Percentiles rank a stretch among this genome's conserved stretches.
phyloP scores from a whole-genome alignment of 192 early-diverging fungal species.

The Funneliformis geosporum region DNA sequence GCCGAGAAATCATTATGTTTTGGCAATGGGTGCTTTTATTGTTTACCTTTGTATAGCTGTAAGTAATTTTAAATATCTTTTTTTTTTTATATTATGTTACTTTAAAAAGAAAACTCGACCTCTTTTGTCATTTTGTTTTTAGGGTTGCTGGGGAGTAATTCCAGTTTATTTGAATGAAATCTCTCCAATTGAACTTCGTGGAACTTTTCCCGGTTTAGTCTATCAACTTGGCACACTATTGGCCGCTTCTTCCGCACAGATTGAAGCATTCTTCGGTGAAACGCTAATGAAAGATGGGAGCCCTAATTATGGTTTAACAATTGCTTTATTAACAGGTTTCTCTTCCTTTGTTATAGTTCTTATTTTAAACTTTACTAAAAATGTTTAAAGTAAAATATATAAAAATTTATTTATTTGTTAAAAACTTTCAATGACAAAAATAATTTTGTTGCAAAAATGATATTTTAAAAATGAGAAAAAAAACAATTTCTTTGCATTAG shows the following conservation, averaged over 20 bases:
- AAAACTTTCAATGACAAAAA: too few relatives aligned
- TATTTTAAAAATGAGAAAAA: too few relatives aligned
- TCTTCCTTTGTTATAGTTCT: neutral
- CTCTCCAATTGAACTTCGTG: conserved; percentile 65
- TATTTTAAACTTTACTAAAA: neutral
- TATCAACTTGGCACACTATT: conserved; percentile 78
- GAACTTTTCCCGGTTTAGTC: conserved; percentile 70
- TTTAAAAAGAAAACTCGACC: neutral
- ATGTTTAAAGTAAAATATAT: too few relatives aligned
- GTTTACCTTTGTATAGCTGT: conserved; percentile 60
- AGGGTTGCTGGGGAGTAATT: conserved; percentile 54
- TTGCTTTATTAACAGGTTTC: conserved; percentile 49
- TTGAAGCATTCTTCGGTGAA: conserved; percentile 51
- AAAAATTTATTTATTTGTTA: too few relatives aligned
- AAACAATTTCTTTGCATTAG: too few relatives aligned
- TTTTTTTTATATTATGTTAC: neutral
- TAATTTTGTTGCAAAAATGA: too few relatives aligned
- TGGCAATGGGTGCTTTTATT: conserved; percentile 48
- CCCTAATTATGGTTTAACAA: conserved; percentile 56
- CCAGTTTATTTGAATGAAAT: conserved; percentile 71
- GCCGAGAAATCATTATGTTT: conserved; percentile 36
- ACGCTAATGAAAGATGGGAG: conserved; percentile 33
- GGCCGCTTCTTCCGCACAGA: conserved; percentile 55
- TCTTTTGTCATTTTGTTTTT: neutral
- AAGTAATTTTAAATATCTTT: too few relatives aligned